Evolutionary conservation across 495 filamentous ascomycete species (phyloP).

Genomic region (Penicillium steckii): DNA sequence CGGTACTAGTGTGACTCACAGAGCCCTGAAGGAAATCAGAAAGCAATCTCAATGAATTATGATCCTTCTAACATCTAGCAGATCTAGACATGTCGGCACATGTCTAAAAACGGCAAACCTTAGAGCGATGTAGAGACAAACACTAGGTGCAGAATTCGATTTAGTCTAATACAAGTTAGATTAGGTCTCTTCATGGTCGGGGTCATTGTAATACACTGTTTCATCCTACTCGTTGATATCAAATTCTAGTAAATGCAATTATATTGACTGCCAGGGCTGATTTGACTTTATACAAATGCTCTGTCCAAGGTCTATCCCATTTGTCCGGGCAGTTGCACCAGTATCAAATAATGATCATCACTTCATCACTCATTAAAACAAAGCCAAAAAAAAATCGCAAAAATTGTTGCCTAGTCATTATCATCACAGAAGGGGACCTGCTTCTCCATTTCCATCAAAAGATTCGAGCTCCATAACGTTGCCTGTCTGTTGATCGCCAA

Average conservation of each 20-base stretch:
- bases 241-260: background rate
- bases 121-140: too few relatives aligned
- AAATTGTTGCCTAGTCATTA: background rate
- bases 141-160: too few relatives aligned
- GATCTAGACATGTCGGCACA: too few relatives aligned
- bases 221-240: too few relatives aligned
- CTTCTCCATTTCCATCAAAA: conserved; percentile 20
- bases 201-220: too few relatives aligned
- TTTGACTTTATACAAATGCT: background rate
- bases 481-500: conserved; percentile 31
- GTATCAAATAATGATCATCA: conserved; percentile 8
- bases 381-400: background rate
- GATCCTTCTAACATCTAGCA: too few relatives aligned
- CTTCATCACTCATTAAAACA: conserved; percentile 16
- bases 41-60: too few relatives aligned
- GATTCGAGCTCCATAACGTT: conserved; percentile 23
- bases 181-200: too few relatives aligned
- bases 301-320: background rate
- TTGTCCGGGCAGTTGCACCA: background rate
- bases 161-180: too few relatives aligned
- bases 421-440: conserved; percentile 6
- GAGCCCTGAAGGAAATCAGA: too few relatives aligned
- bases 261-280: background rate
- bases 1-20: too few relatives aligned
- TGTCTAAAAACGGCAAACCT: too few relatives aligned